Base-by-base conservation (phyloP, 2,329 filamentous ascomycete species). In the Hymenotorrendiella dingleyae region DNA sequence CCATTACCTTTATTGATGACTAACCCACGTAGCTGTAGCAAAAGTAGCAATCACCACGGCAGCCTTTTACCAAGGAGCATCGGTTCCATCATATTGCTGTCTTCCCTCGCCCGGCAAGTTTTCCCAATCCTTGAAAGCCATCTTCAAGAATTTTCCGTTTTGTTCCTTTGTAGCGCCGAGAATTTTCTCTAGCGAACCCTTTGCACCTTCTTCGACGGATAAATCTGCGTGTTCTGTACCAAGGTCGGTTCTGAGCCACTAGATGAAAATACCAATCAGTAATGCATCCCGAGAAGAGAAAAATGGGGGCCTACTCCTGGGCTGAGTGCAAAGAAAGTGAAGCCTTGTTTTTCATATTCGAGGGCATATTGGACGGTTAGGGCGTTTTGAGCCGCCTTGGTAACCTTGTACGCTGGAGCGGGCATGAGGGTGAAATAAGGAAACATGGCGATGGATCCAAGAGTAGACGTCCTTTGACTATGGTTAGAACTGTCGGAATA, bases 101-200 rank as follows among this genome's bases (percentile, higher is more conserved):
- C n/a, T n/a, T n/a, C n/a, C n/a, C n/a, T n/a, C n/a, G n/a, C n/a
- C n/a, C n/a, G n/a, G n/a, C n/a, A n/a, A n/a, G n/a, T n/a, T n/a
- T n/a, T n/a, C n/a, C n/a, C n/a, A n/a, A n/a, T n/a, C n/a, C n/a
- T n/a, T n/a, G n/a, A n/a, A n/a, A n/a, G n/a, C n/a, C n/a, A n/a
- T n/a, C n/a, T n/a, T n/a, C n/a, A n/a, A n/a, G n/a, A 76, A 81
- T 48, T 68, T 76, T 10, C 71, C 71, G 48, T 63, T 69, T 22
- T 64, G 62, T 40, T 64, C 59, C 3, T 64, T 60, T 0, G 59
- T 65, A 7, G 62, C 52, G 19, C 40, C 56, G 12, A 69, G 50
- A 1, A 82, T 59, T 46, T 78, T 74, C 1, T 64, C 60, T 27
- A 66, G 36, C 8, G 40, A 33, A 6, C 49, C 49, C 16, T 46